phyloP scores from a whole-genome alignment of 495 filamentous ascomycete genomes.

The Penicillium lividum region DNA sequence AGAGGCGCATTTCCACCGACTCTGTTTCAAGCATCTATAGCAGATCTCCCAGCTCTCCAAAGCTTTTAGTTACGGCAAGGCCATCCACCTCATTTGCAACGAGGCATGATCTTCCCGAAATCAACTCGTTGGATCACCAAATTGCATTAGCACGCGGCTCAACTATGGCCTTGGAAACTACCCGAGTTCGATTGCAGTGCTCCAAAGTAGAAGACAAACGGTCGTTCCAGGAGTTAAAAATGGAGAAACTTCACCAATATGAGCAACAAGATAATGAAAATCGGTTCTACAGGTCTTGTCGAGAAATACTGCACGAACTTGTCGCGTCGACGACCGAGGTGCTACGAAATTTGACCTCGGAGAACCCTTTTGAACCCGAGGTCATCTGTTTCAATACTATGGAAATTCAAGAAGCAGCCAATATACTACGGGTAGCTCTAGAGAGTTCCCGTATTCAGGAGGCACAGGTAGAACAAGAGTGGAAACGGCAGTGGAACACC shows the following conservation, averaged over 20 bases:
- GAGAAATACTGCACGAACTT: constrained; percentile 4
- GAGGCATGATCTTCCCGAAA: constrained; percentile 9
- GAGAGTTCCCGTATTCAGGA: constrained; percentile 8
- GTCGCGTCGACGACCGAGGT: not conserved
- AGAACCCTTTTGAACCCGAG: constrained; percentile 8
- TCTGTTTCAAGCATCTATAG: constrained; percentile 13
- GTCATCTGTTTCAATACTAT: not conserved
- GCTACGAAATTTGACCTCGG: not conserved
- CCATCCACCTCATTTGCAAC: not conserved
- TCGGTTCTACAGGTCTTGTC: constrained; percentile 7
- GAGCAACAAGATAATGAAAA: constrained; percentile 10
- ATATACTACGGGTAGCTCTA: not conserved
- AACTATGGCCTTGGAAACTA: constrained; percentile 14
- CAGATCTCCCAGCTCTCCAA: constrained; percentile 4
- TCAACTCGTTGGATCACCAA: constrained; percentile 14
- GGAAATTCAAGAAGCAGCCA: not conserved
- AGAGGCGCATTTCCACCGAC: not conserved
- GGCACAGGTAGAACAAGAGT: constrained; percentile 7
- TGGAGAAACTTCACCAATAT: constrained; percentile 5
- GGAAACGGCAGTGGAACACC: constrained; percentile 11
- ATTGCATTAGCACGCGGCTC: constrained; percentile 11
- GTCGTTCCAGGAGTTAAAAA: not conserved
- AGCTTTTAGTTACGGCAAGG: not conserved
- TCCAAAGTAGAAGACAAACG: not conserved
- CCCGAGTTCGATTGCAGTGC: not conserved